Conservation (phyloP, 805 yeast species). For the Starmerella khaoyaiensis region DNA sequence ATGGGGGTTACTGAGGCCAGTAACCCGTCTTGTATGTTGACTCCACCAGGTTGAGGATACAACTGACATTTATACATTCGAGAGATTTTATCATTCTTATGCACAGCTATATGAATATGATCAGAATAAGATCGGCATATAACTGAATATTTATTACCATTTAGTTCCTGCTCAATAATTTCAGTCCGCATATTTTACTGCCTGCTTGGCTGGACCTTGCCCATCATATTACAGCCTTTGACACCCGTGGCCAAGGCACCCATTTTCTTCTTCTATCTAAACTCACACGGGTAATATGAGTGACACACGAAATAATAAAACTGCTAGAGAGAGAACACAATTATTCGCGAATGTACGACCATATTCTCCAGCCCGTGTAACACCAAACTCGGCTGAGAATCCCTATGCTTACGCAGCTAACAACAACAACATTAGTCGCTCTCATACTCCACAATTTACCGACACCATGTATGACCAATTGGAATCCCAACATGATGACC, state of each 20-base stretch:
- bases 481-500: slow-evolving; percentile 56
- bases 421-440: neutral
- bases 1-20: slow-evolving; percentile 19
- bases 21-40: slow-evolving; percentile 11
- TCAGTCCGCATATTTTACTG: neutral
- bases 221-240: too few relatives aligned
- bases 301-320: slow-evolving; percentile 5
- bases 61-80: slow-evolving; percentile 22
- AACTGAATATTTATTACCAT: slow-evolving; percentile 23
- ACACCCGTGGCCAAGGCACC: neutral
- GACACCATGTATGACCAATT: slow-evolving; percentile 45
- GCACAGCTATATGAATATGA: slow-evolving; percentile 25
- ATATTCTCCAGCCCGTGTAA: slow-evolving; percentile 17
- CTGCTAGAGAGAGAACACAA: slow-evolving; percentile 30
- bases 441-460: slow-evolving; percentile 27
- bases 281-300: slow-evolving; percentile 7
- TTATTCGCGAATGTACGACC: slow-evolving; percentile 27
- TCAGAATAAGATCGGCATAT: slow-evolving; percentile 24
- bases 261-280: neutral
- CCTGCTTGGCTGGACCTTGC: too few relatives aligned
- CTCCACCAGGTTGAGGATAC: slow-evolving; percentile 21
- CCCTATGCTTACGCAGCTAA: neutral
- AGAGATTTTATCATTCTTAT: slow-evolving; percentile 24
- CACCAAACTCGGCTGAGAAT: slow-evolving; percentile 18
- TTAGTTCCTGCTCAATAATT: slow-evolving; percentile 9